phyloP scores from a whole-genome alignment of 306 rosid species.

The Pterocarpus santalinus region DNA sequence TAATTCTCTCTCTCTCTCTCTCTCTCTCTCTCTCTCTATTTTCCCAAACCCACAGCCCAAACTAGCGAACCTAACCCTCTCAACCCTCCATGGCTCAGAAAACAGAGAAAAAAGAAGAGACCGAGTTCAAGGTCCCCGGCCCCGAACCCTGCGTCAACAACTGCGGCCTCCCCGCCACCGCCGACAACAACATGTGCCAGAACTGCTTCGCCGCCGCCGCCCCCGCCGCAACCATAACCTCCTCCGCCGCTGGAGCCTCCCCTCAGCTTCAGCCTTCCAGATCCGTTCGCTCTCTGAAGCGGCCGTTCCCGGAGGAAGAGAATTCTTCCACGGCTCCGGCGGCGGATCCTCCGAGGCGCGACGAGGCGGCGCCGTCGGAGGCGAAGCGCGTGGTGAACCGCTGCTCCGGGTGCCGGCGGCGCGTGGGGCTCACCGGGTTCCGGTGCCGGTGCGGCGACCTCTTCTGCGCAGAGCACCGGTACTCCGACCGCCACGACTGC shows the following conservation, averaged over 20 bases:
- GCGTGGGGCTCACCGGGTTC: constrained; percentile 91
- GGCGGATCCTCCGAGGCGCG: constrained; percentile 41
- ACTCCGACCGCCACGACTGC: constrained; percentile 96
- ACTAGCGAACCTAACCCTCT: neutral
- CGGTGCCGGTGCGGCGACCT: constrained; percentile 97
- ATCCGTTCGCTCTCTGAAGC: constrained; percentile 56
- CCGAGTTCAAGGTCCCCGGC: constrained; percentile 85
- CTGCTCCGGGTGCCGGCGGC: constrained; percentile 82
- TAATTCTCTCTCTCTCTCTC: constrained; percentile 27
- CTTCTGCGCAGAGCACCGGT: constrained; percentile 87
- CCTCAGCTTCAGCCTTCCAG: constrained; percentile 39
- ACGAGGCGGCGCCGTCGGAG: constrained; percentile 42
- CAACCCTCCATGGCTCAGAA: constrained; percentile 69
- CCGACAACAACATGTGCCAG: constrained; percentile 92
- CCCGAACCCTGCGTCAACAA: constrained; percentile 80
- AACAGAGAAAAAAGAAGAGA: constrained; percentile 83
- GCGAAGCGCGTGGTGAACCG: constrained; percentile 75
- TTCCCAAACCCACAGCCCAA: neutral
- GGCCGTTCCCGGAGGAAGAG: constrained; percentile 35
- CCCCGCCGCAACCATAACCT: constrained; percentile 48
- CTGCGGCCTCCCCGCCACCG: constrained; percentile 84
- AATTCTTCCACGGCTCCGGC: neutral
- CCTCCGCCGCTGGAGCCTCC: constrained; percentile 39
- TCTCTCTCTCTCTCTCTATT: constrained; percentile 14
- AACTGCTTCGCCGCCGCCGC: constrained; percentile 74